Conservation (phyloP, 345 rosid species). For the Anacardium occidentale region DNA sequence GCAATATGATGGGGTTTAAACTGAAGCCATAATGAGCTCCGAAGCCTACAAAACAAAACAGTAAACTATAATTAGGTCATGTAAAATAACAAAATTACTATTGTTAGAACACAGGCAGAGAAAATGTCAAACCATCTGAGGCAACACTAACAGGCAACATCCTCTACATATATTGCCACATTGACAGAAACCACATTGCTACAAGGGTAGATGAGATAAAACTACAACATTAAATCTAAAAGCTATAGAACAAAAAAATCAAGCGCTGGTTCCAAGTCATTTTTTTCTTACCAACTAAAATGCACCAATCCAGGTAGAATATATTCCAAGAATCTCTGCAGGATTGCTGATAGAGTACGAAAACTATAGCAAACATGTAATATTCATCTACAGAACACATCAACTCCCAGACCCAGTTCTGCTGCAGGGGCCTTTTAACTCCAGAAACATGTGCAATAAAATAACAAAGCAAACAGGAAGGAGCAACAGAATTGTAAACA, state of each 20-base stretch:
- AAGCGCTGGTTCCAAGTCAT: slow-evolving; percentile 29
- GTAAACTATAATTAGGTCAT: not conserved
- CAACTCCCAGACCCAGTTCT: slow-evolving; percentile 56
- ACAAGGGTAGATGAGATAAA: slow-evolving; percentile 19
- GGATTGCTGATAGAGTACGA: slow-evolving; percentile 64
- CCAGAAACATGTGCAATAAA: slow-evolving; percentile 37
- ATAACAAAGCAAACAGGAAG: slow-evolving; percentile 34
- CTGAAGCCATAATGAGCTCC: slow-evolving; percentile 85
- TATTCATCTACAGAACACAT: slow-evolving; percentile 54
- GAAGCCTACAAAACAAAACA: slow-evolving; percentile 54
- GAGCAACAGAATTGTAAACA: slow-evolving; percentile 18
- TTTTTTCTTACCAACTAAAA: slow-evolving; percentile 72
- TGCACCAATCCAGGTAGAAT: slow-evolving; percentile 63
- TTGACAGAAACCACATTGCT: slow-evolving; percentile 20
- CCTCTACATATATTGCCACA: slow-evolving; percentile 28
- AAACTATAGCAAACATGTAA: slow-evolving; percentile 53
- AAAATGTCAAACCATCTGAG: slow-evolving; percentile 28
- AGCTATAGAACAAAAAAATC: slow-evolving; percentile 21
- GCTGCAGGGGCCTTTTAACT: slow-evolving; percentile 54
- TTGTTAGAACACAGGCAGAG: not conserved
- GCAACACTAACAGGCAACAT: slow-evolving; percentile 21
- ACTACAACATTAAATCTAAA: slow-evolving; percentile 10
- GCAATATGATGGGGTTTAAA: slow-evolving; percentile 80
- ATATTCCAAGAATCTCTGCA: slow-evolving; percentile 73
- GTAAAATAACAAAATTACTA: not conserved